These are phyloP conservation scores for Entoloma clypeatum DNA, from an alignment of 1,284 basidiomycete genomes.

Conservation along the genomic window DNA sequence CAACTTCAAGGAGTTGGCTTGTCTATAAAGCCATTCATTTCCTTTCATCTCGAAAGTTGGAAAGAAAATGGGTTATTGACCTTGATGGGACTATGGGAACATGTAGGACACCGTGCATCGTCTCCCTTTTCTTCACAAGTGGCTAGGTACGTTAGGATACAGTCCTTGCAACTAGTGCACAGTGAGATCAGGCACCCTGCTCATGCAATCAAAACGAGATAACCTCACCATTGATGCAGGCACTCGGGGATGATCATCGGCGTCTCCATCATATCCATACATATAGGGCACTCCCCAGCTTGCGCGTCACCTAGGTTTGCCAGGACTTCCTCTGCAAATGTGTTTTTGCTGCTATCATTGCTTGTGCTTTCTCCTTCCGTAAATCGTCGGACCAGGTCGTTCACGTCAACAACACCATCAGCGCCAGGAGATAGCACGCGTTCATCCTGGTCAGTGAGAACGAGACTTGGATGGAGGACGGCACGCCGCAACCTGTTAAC, in stretches of 20 bases:
- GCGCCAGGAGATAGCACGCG: constrained; percentile 37
- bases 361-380: constrained; percentile 38
- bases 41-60: too few species aligned
- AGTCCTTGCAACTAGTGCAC: constrained; percentile 71
- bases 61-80: constrained; percentile 27
- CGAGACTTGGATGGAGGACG: constrained; percentile 80
- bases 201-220: constrained; percentile 2
- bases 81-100: constrained; percentile 62
- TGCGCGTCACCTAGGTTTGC: constrained; percentile 52
- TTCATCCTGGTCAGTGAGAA: constrained; percentile 50
- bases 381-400: constrained; percentile 62
- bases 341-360: constrained; percentile 32
- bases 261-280: constrained; percentile 70
- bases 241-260: constrained; percentile 74
- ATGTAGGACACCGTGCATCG: constrained; percentile 69
- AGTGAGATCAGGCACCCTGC: background rate
- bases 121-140: constrained; percentile 64
- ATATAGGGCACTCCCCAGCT: constrained; percentile 75
- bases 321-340: constrained; percentile 65
- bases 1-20: constrained; percentile 61
- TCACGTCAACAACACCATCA: constrained; percentile 51
- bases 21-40: constrained; percentile 47
- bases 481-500: constrained; percentile 71
- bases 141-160: constrained; percentile 68
- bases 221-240: constrained; percentile 68